A percentile compares a stretch with the other conserved stretches of the same genome.
These are phyloP conservation scores for Calonectria hawksworthii DNA, from an alignment of 2,329 filamentous ascomycete genomes.

Conservation along the genomic window DNA sequence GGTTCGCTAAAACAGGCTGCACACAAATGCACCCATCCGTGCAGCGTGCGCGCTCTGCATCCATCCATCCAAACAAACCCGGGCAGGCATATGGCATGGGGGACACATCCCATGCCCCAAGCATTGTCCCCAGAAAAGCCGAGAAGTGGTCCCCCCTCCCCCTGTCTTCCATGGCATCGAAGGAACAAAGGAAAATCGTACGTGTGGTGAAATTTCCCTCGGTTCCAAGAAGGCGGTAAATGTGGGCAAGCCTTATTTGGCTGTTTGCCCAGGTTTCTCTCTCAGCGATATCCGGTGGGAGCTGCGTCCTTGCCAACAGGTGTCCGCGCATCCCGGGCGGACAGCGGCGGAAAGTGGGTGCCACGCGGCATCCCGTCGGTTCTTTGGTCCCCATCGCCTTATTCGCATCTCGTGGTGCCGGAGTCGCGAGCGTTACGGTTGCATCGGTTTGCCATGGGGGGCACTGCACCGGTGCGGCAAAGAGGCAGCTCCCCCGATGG, in stretches of 20 bases:
- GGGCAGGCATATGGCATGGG: neutral
- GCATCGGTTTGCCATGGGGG: neutral
- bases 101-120: neutral
- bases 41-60: conserved; percentile 19
- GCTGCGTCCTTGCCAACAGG: neutral
- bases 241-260: neutral
- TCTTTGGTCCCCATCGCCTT: conserved; percentile 3
- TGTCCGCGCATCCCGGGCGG: neutral
- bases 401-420: neutral
- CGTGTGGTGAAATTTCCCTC: conserved; percentile 1
- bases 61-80: neutral
- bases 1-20: conserved; percentile 20
- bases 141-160: neutral
- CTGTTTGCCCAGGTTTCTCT: neutral
- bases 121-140: neutral
- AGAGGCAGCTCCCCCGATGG: neutral
- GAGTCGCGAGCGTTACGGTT: neutral
- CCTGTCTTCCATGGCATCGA: neutral
- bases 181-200: conserved; percentile 1
- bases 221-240: conserved; percentile 8
- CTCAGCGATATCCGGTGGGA: conserved; percentile 3
- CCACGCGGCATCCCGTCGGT: conserved; percentile 3
- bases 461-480: conserved; percentile 2
- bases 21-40: conserved; percentile 33
- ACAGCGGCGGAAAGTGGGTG: neutral